A percentile compares a stretch with the other conserved stretches of the same genome.
Conservation (phyloP, 192 early-diverging fungal species). For the Backusella tarrabulga region DNA sequence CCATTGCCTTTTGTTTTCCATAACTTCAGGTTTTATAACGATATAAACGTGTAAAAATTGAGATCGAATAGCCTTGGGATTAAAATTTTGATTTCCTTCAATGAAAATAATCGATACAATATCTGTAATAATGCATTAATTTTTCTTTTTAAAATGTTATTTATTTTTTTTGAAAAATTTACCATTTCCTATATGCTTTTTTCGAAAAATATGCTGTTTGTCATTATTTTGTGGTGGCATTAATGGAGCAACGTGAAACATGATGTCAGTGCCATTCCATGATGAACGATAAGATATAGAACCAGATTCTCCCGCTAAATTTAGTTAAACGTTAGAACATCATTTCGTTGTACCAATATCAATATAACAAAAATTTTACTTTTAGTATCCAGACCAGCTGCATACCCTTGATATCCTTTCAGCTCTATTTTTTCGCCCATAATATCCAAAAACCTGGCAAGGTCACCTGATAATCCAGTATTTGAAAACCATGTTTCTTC, state of each 20-base stretch:
- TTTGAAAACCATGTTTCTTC: slow-evolving; percentile 81
- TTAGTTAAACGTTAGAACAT: not conserved
- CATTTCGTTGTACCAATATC: not conserved
- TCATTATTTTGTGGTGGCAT: slow-evolving; percentile 64
- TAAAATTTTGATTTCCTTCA: slow-evolving; percentile 42
- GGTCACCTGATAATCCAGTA: slow-evolving; percentile 48
- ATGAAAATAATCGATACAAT: slow-evolving; percentile 62
- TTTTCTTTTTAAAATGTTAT: not conserved
- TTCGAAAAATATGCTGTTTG: slow-evolving; percentile 64
- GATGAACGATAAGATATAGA: slow-evolving; percentile 67
- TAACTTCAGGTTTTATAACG: slow-evolving; percentile 33
- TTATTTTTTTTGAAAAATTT: not conserved
- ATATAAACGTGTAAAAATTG: slow-evolving; percentile 59
- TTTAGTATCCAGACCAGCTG: slow-evolving; percentile 73
- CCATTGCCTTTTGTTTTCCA: slow-evolving; percentile 21
- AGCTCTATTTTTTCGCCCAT: slow-evolving; percentile 69
- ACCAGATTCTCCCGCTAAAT: slow-evolving; percentile 64
- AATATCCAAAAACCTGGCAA: slow-evolving; percentile 63
- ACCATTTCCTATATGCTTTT: slow-evolving; percentile 60
- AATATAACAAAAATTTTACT: slow-evolving; percentile 42
- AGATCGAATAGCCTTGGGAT: slow-evolving; percentile 46
- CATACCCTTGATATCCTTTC: slow-evolving; percentile 72
- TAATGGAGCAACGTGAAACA: slow-evolving; percentile 79
- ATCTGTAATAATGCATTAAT: slow-evolving; percentile 25
- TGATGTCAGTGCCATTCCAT: slow-evolving; percentile 78